Evolutionary conservation across 805 yeast species (phyloP), one percentile per base, ranked within the genome.

Genomic region (Torulaspora delbrueckii): DNA sequence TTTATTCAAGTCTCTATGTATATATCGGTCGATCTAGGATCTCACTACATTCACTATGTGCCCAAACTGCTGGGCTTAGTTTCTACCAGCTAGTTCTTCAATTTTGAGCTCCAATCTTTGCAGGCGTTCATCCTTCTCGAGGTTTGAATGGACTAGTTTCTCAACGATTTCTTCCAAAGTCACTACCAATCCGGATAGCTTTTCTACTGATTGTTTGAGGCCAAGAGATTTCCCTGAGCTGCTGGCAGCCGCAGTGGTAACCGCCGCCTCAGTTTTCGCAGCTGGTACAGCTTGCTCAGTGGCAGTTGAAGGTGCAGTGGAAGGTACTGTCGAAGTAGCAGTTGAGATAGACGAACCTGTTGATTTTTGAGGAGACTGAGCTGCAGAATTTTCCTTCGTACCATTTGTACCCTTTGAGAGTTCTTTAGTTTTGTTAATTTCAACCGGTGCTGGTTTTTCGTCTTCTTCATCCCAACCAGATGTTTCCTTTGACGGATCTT

Each of bases 141-240:
- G 52, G 45, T 78, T 82, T 3, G 82, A 70, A 13, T 71, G 69
- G 7, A 74, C 69, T 47, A 86, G 69, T 45, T 66, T 72, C 8
- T 70, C 57, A 37, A 86, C 75, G 36, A 81, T 77, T 0, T 66
- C 45, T 60, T 85, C 89, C 38, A 86, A 71, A 24, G 73, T 69
- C 2, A 70, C 68, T 16, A 83, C 88, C 27, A 86, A 64, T 2
- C 67, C 47, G 4, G 84, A 78, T 44, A 86, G 69, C 51, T 76
- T 82, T 52, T 83, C 91, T 26, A 85, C 82, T 1, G 88, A 79
- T 8, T 78, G 83, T 57, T 83, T 83, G 48, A 86, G 71, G 0
- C 89, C 84, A 26, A 84, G 74, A 14, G 86, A 78, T 23, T 75
- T 72, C 24, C 70, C 62, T 13, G 48, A 41, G 18, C 43, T 42